Conservation (phyloP, 1,284 basidiomycete genomes). For the Thelephora terrestris region DNA sequence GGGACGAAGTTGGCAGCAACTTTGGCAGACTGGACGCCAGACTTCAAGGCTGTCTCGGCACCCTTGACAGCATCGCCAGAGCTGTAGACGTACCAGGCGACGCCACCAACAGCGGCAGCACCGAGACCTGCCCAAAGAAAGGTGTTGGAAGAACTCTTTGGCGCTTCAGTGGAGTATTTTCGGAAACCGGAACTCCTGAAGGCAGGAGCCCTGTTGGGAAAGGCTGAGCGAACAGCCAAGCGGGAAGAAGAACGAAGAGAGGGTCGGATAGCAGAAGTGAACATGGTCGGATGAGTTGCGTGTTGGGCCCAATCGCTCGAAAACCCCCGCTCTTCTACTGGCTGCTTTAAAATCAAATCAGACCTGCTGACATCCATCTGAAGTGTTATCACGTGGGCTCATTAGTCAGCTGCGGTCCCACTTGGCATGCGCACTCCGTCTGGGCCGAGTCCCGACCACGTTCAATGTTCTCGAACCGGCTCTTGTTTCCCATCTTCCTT, state of each 20-base stretch:
- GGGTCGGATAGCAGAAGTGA: slow-evolving; percentile 36
- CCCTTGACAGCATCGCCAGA: slow-evolving; percentile 36
- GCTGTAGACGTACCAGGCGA: slow-evolving; percentile 45
- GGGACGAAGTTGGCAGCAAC: slow-evolving; percentile 55
- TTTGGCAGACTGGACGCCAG: slow-evolving; percentile 51
- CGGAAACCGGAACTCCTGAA: slow-evolving; percentile 32
- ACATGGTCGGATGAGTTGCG: slow-evolving; percentile 28
- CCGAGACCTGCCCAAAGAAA: slow-evolving; percentile 48
- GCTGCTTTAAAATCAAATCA: too few relatives aligned
- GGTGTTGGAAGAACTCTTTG: slow-evolving; percentile 39
- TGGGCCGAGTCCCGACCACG: too few relatives aligned
- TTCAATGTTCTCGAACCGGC: too few relatives aligned
- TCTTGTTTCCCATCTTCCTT: too few relatives aligned
- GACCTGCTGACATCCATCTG: too few relatives aligned
- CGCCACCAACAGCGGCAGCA: slow-evolving; percentile 34
- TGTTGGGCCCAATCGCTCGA: background rate
- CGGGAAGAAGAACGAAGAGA: slow-evolving; percentile 33
- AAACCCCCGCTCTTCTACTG: too few relatives aligned
- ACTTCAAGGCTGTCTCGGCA: slow-evolving; percentile 43
- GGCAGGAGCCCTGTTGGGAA: slow-evolving; percentile 21
- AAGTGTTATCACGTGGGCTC: too few relatives aligned
- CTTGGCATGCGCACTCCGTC: too few relatives aligned
- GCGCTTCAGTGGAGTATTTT: slow-evolving; percentile 44
- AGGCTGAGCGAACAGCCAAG: slow-evolving; percentile 23
- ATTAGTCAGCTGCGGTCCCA: too few relatives aligned